Base-by-base conservation (phyloP, 2,329 filamentous ascomycete genomes). In the Arthrobotrys sinensis region DNA sequence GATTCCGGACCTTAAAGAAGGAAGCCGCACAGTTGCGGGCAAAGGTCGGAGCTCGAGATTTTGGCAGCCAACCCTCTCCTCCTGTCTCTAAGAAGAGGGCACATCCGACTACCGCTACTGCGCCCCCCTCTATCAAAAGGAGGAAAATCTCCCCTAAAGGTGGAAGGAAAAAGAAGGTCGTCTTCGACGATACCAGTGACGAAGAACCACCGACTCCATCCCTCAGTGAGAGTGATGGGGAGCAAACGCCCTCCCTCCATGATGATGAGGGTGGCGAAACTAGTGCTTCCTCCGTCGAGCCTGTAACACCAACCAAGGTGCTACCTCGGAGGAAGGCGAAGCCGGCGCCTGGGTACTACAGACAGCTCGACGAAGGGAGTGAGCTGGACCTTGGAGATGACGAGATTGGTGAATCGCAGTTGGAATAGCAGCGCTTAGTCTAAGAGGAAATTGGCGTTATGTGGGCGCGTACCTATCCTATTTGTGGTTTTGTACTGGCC, bases 111-210 rank as follows among this genome's bases (percentile, higher is more conserved):
- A 46, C 50, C 12, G 10, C 10, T 3, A 10, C 10, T 3, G 11
- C 1, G 5, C 10, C 66, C 12, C 38, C 73, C 7, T 28, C 73
- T 48, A 43, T 45, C 28, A 77, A 77, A 28, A 71, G 71, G 52
- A 48, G 57, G 43, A 71, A 64, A 21, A 34, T 16, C 10, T 24
- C 48, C 1, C 16, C 32, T 0, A 40, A 52, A 14, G 10, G 40
- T 34, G 46, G 63, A n/a, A 71, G 34, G 36, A 77, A 34, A 48
- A 71, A 28, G n/a, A 66, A 32, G 8, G 38, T 36, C 19, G 62
- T 57, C 14, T 38, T 71, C 10, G 60, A 71, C 12, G 73, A 77
- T 14, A 77, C 65, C 19, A 77, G 60, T 32, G 73, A 77, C 36
- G 73, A 77, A 34, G 66, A 71, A 14, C 60, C 66, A n/a, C 19